Evolutionary conservation across 1,284 basidiomycete species (phyloP), one percentile per base, ranked within the genome.

Genomic region (Chalciporus sp.): DNA sequence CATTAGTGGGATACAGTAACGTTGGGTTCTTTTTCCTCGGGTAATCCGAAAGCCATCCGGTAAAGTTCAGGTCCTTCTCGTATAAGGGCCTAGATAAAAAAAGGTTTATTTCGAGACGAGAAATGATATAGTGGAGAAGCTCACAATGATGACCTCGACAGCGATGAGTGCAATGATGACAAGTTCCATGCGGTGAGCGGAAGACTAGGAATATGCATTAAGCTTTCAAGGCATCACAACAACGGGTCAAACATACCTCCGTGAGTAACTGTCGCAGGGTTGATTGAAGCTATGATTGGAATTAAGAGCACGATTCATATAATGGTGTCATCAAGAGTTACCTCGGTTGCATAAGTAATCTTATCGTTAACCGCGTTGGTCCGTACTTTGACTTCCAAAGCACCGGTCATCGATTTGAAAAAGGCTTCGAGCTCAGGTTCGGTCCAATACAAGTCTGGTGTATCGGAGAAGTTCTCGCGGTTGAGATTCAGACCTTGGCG

Each of bases 331-430:
- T 48, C 4, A 42, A 45, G 58, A 51, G 26, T 53, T 51, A 88
- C 86, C 76, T 96, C 94, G 12, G 90, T 88, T 8, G 94, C 92
- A 71, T 96, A 95, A 12, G 92, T 94, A 55, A 95, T 94, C 68
- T 95, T 95, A 65, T 92, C 90, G 68, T 95, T 95, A 51, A 95
- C 82, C 0, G 88, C 84, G 33, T 84, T 80, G 3, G 91, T 92
- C 27, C 94, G 82, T 35, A 84, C 76, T 64, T 85, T 87, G 59
- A 96, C 86, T 66, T 96, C 94, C 40, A 95, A 77, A 14, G 93
- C 92, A 51, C 82, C 76, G 49, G 85, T 89, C 63, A 95, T 75
- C 1, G 86, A 84, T 65, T 92, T 88, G 72, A 96, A 95, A 69
- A 90, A 88, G n/a, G 79, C 87, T 76, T 95, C 94, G 3, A 96